A percentile compares a stretch with the other conserved stretches of the same genome.
These are phyloP conservation scores for Phaeotremella skinneri DNA, from an alignment of 768 basidiomycete species.

Conservation along the genomic window DNA sequence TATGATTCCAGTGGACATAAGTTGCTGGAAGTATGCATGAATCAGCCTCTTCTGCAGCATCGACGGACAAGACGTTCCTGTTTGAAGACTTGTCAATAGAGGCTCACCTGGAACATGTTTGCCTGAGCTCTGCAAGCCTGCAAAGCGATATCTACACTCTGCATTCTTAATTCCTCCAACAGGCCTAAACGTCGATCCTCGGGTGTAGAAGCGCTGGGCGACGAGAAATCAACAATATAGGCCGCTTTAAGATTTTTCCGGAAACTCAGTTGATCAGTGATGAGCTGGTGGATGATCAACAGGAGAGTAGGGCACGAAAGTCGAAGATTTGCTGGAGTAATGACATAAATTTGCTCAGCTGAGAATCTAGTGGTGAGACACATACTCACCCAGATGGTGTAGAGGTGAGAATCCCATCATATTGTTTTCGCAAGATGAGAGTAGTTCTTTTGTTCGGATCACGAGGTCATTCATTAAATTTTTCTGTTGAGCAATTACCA, in stretches of 20 bases:
- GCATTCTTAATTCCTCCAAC: conserved; percentile 26
- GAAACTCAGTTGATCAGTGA: conserved; percentile 29
- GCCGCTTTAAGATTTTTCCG: conserved; percentile 16
- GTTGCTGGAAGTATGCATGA: conserved; percentile 1
- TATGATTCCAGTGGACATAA: conserved; percentile 29
- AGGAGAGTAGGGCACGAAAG: conserved; percentile 26
- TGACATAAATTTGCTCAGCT: background rate
- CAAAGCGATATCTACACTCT: conserved; percentile 30
- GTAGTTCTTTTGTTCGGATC: background rate
- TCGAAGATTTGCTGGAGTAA: conserved; percentile 25
- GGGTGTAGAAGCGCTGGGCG: background rate
- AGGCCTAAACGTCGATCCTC: conserved; percentile 13
- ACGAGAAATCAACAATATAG: conserved; percentile 9
- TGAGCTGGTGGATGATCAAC: conserved; percentile 27
- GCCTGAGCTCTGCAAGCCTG: conserved; percentile 25
- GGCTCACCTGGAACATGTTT: conserved; percentile 27
- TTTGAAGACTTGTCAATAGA: background rate
- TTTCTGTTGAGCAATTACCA: conserved; percentile 5
- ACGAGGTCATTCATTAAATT: conserved; percentile 14
- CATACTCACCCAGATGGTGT: conserved; percentile 12
- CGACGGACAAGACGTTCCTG: background rate
- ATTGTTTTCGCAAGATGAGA: conserved; percentile 9
- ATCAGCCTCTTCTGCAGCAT: background rate
- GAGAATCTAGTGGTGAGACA: background rate
- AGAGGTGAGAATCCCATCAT: conserved; percentile 33